Evolutionary conservation across 2,329 filamentous ascomycete species (phyloP), one percentile per base, ranked within the genome.

Genomic region (Scedosporium aurantiacum): DNA sequence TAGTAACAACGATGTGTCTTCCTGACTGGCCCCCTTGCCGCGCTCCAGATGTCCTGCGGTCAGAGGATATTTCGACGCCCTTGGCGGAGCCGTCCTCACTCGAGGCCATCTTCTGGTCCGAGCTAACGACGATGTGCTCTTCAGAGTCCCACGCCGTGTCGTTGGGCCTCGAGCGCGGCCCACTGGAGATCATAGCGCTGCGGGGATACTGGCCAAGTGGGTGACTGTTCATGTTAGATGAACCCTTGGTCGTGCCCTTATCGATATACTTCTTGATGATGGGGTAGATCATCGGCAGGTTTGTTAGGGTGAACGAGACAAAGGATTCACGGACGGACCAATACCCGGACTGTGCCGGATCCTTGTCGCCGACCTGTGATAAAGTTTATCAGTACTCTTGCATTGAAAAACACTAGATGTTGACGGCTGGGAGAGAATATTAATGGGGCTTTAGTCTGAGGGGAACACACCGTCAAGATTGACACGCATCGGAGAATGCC

Each of bases 401-500:
- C 4, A 5, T 8, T 41, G 14, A 37, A 12, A 3, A 3, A 37
- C 10, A 37, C 4, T 12, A 1, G 32, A 37, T 37, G 1, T 10
- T 10, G 28, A 8, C 28, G 28, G 8, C 1, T 3, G 5, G 8
- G 12, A 12, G 45, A 50, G 45, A 50, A 18, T 23, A 12, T 50
- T 50, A 8, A 12, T 37, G 10, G 10, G 32, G 4, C 10, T n/a
- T n/a, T 12, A 12, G 10, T 10, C 7, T 32, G 28, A 37, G 32
- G 32, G 10, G 32, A 10, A 37, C 32, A 10, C 10, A 37, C 32
- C 32, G 32, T 37, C 32, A 81, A 62, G 56, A 83, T 81, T 5
- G 81, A 68, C 4, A 81, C 74, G 60, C 78, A 80, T 50, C 82
- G 79, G 7, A 85, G 70, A 61, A 83, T 77, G 3, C 78, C 80